Conservation (phyloP, 352 stramenopile genomes). For the Pythium sp. region DNA sequence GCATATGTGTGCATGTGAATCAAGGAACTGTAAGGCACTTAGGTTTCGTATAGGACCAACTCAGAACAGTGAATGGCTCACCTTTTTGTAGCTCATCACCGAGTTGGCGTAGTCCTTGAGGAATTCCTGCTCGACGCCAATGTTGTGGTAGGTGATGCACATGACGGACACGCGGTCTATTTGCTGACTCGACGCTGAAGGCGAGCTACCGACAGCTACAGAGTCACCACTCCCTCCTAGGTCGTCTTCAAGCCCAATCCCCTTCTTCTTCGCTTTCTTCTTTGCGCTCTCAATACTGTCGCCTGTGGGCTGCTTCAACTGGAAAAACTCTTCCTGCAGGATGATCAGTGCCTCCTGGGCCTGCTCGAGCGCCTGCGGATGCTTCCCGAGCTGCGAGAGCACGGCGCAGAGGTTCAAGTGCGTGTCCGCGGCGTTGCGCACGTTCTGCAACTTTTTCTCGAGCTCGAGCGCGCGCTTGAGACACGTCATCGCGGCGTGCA, state of each 20-base stretch:
- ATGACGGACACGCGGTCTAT: conserved; percentile 90
- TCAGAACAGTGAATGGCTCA: neutral
- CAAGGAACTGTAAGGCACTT: neutral
- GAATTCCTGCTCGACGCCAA: conserved; percentile 94
- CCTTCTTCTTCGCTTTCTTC: neutral
- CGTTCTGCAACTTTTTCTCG: conserved; percentile 67
- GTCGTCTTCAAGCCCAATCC: neutral
- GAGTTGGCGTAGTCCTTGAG: conserved; percentile 86
- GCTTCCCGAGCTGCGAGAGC: conserved; percentile 85
- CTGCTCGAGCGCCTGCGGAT: conserved; percentile 82
- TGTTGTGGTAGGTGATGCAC: conserved; percentile 94
- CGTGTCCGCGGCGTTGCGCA: conserved; percentile 88
- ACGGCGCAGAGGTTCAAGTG: conserved; percentile 93
- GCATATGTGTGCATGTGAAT: neutral
- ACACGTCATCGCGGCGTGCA: conserved; percentile 89
- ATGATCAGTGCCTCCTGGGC: conserved; percentile 86
- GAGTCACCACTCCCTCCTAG: neutral
- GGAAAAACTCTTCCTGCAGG: conserved; percentile 88
- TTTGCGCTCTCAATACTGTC: neutral
- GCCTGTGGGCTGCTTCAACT: conserved; percentile 7
- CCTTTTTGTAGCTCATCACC: conserved; percentile 89
- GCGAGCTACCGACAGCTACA: neutral
- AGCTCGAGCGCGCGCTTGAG: conserved; percentile 89
- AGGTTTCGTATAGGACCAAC: neutral
- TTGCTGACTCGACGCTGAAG: conserved; percentile 15